These are phyloP conservation scores for Jatropha curcas DNA, from an alignment of 345 rosid genomes.

Conservation along the genomic window DNA sequence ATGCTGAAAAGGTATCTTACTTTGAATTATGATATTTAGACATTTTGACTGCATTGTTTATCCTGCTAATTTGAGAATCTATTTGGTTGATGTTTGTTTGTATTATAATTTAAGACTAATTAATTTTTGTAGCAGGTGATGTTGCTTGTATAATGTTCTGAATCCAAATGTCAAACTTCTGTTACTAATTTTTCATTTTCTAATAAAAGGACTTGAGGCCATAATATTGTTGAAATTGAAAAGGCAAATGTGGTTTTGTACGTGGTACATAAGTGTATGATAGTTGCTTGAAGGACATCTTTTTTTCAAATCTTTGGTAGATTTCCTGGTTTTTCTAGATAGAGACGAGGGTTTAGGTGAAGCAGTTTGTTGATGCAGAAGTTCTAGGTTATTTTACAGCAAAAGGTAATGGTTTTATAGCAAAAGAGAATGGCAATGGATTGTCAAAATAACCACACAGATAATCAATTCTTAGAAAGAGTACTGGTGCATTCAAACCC, in stretches of 20 bases:
- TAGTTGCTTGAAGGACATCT: slow-evolving; percentile 2
- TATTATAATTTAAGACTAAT: not conserved
- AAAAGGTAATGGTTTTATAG: too few species aligned
- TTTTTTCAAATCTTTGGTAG: not conserved
- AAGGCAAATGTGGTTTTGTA: not conserved
- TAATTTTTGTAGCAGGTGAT: not conserved
- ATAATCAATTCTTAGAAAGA: not conserved
- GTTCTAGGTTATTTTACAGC: not conserved
- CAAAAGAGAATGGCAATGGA: not conserved
- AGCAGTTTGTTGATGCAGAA: not conserved
- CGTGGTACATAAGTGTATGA: not conserved
- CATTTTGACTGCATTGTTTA: not conserved
- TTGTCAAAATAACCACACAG: not conserved
- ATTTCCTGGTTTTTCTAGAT: not conserved
- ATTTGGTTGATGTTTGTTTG: not conserved
- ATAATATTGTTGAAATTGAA: not conserved
- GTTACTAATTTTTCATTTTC: not conserved
- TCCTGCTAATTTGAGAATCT: not conserved
- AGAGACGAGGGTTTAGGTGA: not conserved
- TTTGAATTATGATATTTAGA: slow-evolving; percentile 5
- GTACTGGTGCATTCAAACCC: not conserved
- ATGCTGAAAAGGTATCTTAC: slow-evolving; percentile 72
- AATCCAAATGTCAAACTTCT: not conserved
- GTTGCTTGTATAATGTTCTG: not conserved
- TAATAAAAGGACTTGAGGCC: not conserved